Percentiles rank a stretch among this genome's conserved stretches.
phyloP scores from a whole-genome alignment of 495 filamentous ascomycete species.

The Clohesyomyces aquaticus region DNA sequence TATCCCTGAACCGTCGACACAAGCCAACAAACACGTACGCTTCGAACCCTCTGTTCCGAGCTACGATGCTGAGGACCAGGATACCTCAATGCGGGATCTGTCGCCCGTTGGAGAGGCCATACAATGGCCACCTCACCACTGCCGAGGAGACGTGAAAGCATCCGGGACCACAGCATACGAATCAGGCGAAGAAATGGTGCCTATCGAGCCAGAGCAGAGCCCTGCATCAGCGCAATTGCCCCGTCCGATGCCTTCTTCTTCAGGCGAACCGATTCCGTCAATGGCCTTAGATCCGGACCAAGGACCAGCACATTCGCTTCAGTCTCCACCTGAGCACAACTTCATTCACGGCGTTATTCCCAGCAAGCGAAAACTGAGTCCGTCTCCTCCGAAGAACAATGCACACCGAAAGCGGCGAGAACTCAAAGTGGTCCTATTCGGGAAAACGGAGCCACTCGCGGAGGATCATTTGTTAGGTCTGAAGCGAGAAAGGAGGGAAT shows the following conservation, averaged over 20 bases:
- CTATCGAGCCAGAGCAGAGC: conserved; percentile 2
- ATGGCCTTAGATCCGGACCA: neutral
- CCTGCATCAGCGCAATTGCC: conserved; percentile 9
- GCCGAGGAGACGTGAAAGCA: neutral
- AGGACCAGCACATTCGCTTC: neutral
- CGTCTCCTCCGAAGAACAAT: conserved; percentile 1
- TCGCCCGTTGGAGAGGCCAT: neutral
- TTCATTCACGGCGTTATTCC: neutral
- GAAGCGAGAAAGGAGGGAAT: neutral
- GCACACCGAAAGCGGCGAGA: conserved; percentile 19
- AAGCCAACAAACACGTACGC: neutral
- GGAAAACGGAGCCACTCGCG: neutral
- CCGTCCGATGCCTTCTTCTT: neutral
- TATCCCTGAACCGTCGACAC: neutral
- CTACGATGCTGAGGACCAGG: neutral
- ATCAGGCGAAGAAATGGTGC: neutral
- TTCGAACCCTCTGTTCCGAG: too few species aligned
- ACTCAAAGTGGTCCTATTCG: conserved; percentile 19
- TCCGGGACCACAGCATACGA: neutral
- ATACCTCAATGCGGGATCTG: neutral
- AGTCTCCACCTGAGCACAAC: neutral
- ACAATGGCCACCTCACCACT: neutral
- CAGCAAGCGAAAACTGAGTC: conserved; percentile 19
- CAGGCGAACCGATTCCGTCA: neutral
- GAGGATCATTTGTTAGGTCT: neutral